These are phyloP conservation scores for Lactarius pseudohatsudake DNA, from an alignment of 768 basidiomycete species.

Conservation along the genomic window DNA sequence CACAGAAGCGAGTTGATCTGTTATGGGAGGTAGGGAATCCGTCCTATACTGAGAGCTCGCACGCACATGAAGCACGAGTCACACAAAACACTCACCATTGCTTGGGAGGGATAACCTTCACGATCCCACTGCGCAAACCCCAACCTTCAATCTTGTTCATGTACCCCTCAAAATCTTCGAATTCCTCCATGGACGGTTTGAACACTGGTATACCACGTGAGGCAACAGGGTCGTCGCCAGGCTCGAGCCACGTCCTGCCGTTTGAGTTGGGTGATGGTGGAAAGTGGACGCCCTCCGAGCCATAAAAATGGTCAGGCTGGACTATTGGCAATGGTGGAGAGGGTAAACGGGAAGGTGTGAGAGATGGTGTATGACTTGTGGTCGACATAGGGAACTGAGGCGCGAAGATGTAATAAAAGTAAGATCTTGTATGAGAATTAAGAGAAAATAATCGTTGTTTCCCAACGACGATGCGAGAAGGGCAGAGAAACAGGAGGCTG, in stretches of 20 bases:
- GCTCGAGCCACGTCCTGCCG: conserved; percentile 66
- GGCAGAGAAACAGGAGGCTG: background rate
- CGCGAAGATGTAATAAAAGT: background rate
- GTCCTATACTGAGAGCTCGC: conserved; percentile 49
- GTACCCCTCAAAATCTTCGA: conserved; percentile 87
- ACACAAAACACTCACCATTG: conserved; percentile 68
- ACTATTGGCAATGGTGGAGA: conserved; percentile 43
- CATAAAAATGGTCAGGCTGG: conserved; percentile 86
- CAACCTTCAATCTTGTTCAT: conserved; percentile 86
- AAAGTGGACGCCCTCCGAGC: conserved; percentile 44
- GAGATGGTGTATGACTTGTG: conserved; percentile 35
- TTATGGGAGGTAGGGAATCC: conserved; percentile 67
- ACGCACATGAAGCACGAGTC: conserved; percentile 27
- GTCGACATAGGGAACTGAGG: conserved; percentile 21
- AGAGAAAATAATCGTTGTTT: background rate
- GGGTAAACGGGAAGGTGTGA: conserved; percentile 51
- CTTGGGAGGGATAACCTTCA: conserved; percentile 93
- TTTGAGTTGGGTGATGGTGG: conserved; percentile 65
- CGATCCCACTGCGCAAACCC: conserved; percentile 89
- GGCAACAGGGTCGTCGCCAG: conserved; percentile 77
- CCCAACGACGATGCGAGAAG: background rate
- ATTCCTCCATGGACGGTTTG: conserved; percentile 90
- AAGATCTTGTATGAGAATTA: background rate
- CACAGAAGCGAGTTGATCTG: conserved; percentile 66
- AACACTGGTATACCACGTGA: conserved; percentile 95